Base-by-base conservation (phyloP, 768 basidiomycete genomes). In the Phanerochaete sordida region DNA sequence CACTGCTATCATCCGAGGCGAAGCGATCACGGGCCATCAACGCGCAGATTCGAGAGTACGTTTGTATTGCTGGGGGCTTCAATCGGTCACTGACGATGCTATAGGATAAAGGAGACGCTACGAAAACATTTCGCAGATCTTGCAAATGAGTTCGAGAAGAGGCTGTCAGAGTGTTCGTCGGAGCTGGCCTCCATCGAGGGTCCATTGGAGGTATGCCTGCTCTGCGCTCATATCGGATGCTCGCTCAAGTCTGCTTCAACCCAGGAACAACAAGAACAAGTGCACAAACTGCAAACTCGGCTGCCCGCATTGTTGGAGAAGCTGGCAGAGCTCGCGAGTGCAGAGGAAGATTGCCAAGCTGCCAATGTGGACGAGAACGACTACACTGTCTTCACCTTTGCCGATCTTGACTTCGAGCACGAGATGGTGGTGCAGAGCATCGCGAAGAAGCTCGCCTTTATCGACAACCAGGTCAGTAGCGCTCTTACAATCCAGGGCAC, bases 321-420 rank as follows among this genome's bases (percentile, higher is more conserved):
- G 0, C 71, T 93, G 31, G 74, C 72, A 13, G 64, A 58, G 1
- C 85, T 96, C 11, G 77, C 76, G 0, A 76, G 71, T 0, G 87
- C 87, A 0, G 93, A 98, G 66, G 78, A 79, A 1, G 90, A 88
- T 56, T 97, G 95, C 73, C 75, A 74, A 3, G 84, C 85, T 7
- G 95, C 95, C 11, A 97, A 98, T 62, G 89, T 98, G 6, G 96
- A 98, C 68, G 95, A 97, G 73, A 98, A 97, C 69, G 96, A 98
- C 70, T 91, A 95, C 71, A 96, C 94, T 0, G 85, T 96, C 2
- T 90, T 95, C 68, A 92, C 91, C 3, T 85, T 80, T 63, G 90
- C 93, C 72, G 95, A 98, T 71, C 79, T 97, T 44, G 86, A 88
- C 59, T 97, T 95, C 64, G 95, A 98, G 74, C 79, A 95, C 1